These are phyloP conservation scores for Pseudocohnilembus persalinus DNA, from an alignment of 169 alveolate genomes.

Conservation along the genomic window DNA sequence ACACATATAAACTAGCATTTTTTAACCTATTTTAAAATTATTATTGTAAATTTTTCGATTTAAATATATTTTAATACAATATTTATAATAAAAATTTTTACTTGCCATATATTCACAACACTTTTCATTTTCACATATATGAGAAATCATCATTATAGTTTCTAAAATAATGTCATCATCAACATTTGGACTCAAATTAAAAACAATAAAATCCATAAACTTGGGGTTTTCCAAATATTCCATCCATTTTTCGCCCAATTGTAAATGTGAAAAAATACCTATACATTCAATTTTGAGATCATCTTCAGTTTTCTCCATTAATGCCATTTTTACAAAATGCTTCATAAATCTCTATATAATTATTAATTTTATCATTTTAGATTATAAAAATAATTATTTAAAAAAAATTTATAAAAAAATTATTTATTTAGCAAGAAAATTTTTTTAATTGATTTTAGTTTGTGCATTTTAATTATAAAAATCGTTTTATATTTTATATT, in stretches of 20 bases:
- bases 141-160: conserved; percentile 69
- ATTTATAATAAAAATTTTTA: conserved; percentile 57
- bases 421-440: background rate
- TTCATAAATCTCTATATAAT: conserved; percentile 49
- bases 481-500: no score
- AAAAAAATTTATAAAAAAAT: background rate
- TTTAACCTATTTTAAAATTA: conserved; percentile 15
- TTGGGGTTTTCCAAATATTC: conserved; percentile 47
- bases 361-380: conserved; percentile 5
- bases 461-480: no score
- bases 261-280: conserved; percentile 72
- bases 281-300: conserved; percentile 77
- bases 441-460: background rate
- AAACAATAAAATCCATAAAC: conserved; percentile 75
- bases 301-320: conserved; percentile 60
- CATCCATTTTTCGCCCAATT: conserved; percentile 66
- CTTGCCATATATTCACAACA: conserved; percentile 63
- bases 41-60: background rate
- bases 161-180: conserved; percentile 85
- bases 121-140: conserved; percentile 62
- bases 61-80: conserved; percentile 45
- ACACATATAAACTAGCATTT: conserved; percentile 20
- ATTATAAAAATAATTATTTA: background rate
- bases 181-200: conserved; percentile 62
- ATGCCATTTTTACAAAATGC: conserved; percentile 47